Conservation (phyloP, 208 protist genomes). For the Trypanosoma cruzi region DNA sequence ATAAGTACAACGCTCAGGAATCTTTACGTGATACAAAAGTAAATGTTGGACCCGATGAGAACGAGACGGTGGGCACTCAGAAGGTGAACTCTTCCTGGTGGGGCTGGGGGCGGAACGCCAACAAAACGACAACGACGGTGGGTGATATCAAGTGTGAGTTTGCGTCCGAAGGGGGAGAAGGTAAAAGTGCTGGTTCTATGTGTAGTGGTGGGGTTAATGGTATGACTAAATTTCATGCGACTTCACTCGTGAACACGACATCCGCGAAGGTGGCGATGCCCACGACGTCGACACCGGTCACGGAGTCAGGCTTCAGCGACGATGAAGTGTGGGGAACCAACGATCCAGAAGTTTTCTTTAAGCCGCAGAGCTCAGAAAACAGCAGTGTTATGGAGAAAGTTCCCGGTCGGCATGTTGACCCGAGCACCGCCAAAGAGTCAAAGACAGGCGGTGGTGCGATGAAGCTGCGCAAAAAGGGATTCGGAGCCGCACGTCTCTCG, state of each 20-base stretch:
- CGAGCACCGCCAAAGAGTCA: background rate
- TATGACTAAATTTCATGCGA: background rate
- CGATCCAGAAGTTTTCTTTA: conserved; percentile 11
- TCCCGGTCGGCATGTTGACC: background rate
- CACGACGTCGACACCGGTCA: background rate
- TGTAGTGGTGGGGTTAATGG: conserved; percentile 1
- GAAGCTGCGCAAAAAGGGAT: conserved; percentile 61
- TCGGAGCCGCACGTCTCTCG: conserved; percentile 51
- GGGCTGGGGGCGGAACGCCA: conserved; percentile 5
- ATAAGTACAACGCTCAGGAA: conserved; percentile 12
- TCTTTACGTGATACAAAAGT: background rate
- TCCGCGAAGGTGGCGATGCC: background rate
- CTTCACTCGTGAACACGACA: background rate
- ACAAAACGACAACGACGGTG: background rate
- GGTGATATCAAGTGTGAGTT: conserved; percentile 5
- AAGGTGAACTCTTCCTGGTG: background rate
- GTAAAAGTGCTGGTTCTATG: background rate
- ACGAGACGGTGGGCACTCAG: background rate
- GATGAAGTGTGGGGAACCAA: conserved; percentile 11
- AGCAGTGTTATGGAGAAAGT: background rate
- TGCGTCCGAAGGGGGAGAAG: background rate
- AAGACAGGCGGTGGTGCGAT: conserved; percentile 28
- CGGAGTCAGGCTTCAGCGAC: conserved; percentile 13
- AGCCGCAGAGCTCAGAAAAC: background rate
- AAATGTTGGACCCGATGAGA: background rate